phyloP scores from a whole-genome alignment of 2,329 filamentous ascomycete genomes.

The Basipetospora chlamydospora region DNA sequence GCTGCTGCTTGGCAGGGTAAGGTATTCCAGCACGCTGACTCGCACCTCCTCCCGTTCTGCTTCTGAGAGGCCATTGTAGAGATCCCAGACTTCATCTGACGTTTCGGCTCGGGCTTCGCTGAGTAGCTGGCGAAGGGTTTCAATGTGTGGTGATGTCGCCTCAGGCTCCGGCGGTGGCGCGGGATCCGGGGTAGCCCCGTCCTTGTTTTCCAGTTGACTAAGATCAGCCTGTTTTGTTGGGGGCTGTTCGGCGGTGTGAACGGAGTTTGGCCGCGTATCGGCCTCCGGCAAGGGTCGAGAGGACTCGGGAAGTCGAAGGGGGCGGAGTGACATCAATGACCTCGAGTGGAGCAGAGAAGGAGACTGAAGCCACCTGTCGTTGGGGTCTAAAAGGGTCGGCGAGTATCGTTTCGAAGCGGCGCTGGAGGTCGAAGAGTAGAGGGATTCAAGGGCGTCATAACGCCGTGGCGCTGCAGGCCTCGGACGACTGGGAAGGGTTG shows the following conservation, averaged over 20 bases:
- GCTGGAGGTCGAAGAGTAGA: constrained; percentile 5
- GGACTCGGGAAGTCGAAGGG: constrained; percentile 6
- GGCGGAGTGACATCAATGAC: background rate
- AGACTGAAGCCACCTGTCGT: constrained; percentile 5
- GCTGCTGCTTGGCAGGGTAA: background rate
- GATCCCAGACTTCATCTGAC: background rate
- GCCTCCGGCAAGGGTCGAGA: constrained; percentile 3
- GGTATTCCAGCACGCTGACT: background rate
- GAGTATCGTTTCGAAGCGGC: constrained; percentile 4
- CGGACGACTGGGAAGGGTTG: no score
- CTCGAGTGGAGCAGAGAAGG: constrained; percentile 4
- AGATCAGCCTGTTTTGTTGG: no score
- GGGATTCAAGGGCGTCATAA: constrained; percentile 2
- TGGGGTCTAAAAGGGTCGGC: constrained; percentile 1
- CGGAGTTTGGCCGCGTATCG: no score
- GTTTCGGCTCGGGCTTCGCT: background rate
- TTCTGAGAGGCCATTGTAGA: background rate
- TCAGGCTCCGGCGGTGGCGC: no score
- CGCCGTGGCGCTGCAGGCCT: no score
- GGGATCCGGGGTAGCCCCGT: no score
- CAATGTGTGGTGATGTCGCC: no score
- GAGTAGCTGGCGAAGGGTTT: constrained; percentile 3
- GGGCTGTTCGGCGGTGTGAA: no score
- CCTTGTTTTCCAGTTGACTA: no score
- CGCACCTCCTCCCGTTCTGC: background rate